Evolutionary conservation across 1,284 basidiomycete genomes (phyloP), one percentile per base, ranked within the genome.

Genomic region (Peniophora sp.): DNA sequence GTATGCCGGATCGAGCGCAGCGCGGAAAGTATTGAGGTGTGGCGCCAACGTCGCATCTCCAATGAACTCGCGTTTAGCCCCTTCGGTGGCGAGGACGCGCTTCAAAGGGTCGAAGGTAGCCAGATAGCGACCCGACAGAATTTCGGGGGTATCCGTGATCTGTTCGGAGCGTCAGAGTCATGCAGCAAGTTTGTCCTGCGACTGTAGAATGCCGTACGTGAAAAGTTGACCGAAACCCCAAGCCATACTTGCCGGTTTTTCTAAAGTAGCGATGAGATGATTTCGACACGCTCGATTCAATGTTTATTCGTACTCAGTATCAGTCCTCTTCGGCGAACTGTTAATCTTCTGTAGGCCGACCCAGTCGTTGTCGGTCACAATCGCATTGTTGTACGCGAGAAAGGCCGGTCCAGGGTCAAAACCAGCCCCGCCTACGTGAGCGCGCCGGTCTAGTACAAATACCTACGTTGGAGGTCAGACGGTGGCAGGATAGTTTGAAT

Each of bases 241-340:
- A 65, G 0, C 77, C 77, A 55, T 72, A 78, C 56, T 78, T 79
- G n/a, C 77, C 77, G 5, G 75, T 78, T 62, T 75, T 78, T 0
- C 74, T 78, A n/a, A n/a, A n/a, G 52, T 32, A 38, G 17, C 47
- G 20, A 17, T 41, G 16, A n/a, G 19, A 41, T 8, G 19, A 41
- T 41, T 5, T 17, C 38, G 12, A 32, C 27, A 32, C 27, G 19
- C 2, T 25, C 23, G 16, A 64, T 69, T 52, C 55, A n/a, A n/a
- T n/a, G n/a, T n/a, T n/a, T n/a, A n/a, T n/a, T n/a, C n/a, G n/a
- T n/a, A 74, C 73, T 69, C 69, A 1, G 64, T 65, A 58, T 77
- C 75, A 0, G 59, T 55, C 25, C 56, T 65, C 59, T 79, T 78
- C 0, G 74, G 76, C 0, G 76, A 77, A 16, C 67, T 59, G 56